Evolutionary conservation across 768 basidiomycete genomes (phyloP), one percentile per base, ranked within the genome.

Genomic region (Vishniacozyma victoriae): DNA sequence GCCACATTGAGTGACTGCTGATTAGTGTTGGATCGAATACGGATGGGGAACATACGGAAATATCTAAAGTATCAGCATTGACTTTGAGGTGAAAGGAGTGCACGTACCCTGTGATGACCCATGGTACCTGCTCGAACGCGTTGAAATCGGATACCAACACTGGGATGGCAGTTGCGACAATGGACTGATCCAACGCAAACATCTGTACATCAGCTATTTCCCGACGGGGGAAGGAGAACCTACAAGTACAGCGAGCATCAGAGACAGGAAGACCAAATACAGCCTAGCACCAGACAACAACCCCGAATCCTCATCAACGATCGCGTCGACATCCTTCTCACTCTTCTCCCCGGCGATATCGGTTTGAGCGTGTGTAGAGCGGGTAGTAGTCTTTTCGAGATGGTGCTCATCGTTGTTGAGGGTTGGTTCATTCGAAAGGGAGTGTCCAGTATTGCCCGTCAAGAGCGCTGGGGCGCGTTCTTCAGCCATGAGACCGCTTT

Each of bases 81-180:
- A 37, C 24, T 31, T 44, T 7, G 14, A 19, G 15, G 23, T 12
- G n/a, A 22, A 16, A 38, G 20, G 19, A 2, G 56, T 57, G 53
- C 51, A 58, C 55, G 24, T 62, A 62, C 20, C 46, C 61, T 16
- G 64, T 67, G 42, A 67, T 54, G 42, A 67, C 47, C 64, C 64
- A 67, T 14, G 59, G 31, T 6, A 67, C 64, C 26, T 61, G 47
- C 13, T 54, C 52, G 44, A 67, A 67, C 18, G 64, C 51, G 33
- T 67, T 41, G 50, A 61, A 65, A 6, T 59, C 51, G 14, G 57
- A 57, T 0, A 59, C 57, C 35, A 61, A 50, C n/a, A 55, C 59
- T 14, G 64, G 62, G 37, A 63, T 61, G 35, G 61, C 61, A n/a
- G 59, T 63, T 22, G 61, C 44, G 11, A 62, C 62, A 54, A 67